A percentile compares a stretch with the other conserved stretches of the same genome.
Conservation (phyloP, 768 basidiomycete genomes). For the Rhodotorula diobovata region DNA sequence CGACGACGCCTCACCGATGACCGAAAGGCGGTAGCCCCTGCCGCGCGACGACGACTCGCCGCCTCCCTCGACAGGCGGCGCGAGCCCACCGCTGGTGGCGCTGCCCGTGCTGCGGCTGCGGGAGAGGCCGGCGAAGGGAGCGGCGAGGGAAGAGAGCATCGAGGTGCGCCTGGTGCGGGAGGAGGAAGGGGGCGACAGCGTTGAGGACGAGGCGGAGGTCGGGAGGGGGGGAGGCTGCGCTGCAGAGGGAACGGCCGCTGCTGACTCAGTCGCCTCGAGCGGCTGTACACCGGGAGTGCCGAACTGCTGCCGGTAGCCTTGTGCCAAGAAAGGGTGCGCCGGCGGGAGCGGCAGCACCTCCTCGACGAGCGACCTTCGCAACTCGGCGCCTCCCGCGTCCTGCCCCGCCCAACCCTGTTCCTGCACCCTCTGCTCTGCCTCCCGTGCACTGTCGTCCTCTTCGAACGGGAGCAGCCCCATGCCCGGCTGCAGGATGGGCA, state of each 20-base stretch:
- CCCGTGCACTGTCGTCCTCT: background rate
- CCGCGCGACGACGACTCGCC: no score
- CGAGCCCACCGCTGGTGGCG: background rate
- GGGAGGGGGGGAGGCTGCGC: no score
- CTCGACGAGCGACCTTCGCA: background rate
- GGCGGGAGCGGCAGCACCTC: background rate
- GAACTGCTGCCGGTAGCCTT: background rate
- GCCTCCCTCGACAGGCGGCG: background rate
- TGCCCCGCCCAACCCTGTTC: background rate
- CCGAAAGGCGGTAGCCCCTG: background rate
- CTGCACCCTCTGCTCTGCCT: no score
- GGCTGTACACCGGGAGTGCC: no score
- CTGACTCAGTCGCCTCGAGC: no score
- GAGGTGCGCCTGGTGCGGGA: background rate
- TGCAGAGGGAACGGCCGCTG: no score
- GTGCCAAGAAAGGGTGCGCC: background rate
- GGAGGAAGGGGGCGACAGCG: background rate
- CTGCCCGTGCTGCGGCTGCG: background rate
- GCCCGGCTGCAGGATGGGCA: background rate
- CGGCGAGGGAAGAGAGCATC: background rate
- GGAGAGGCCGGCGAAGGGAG: background rate
- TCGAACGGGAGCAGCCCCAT: background rate
- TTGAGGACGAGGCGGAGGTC: background rate
- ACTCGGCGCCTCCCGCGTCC: background rate
- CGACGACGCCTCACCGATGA: background rate